Conservation (phyloP, 228 moss, liverwort and hornwort genomes). For the Sphagnum fallax region DNA sequence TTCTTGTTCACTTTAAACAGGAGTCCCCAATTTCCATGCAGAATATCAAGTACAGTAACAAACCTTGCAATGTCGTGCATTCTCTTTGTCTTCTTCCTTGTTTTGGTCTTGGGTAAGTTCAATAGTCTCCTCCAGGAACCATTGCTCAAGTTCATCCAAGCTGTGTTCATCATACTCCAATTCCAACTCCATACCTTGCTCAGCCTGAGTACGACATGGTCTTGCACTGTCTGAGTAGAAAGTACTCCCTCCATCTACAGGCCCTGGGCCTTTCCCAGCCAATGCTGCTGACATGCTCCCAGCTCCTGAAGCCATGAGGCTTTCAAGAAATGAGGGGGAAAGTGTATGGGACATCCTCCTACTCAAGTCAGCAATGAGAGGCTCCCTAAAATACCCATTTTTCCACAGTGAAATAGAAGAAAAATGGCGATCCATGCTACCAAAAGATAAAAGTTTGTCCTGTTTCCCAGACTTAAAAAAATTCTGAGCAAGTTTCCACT, state of each 20-base stretch:
- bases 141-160: slow-evolving; percentile 87
- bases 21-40: no score
- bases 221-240: slow-evolving; percentile 70
- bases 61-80: slow-evolving; percentile 85
- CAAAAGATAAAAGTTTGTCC: not conserved
- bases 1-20: no score
- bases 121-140: slow-evolving; percentile 90
- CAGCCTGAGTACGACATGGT: slow-evolving; percentile 66
- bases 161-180: slow-evolving; percentile 76
- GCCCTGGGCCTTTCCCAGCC: slow-evolving; percentile 34
- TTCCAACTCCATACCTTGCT: slow-evolving; percentile 70
- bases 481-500: slow-evolving; percentile 3
- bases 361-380: slow-evolving; percentile 31
- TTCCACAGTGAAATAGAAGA: slow-evolving; percentile 10
- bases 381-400: slow-evolving; percentile 6
- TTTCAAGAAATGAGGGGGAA: slow-evolving; percentile 83
- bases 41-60: slow-evolving; percentile 2
- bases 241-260: slow-evolving; percentile 62
- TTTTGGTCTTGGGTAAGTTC: slow-evolving; percentile 97
- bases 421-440: slow-evolving; percentile 19
- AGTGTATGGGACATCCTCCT: slow-evolving; percentile 52
- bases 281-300: slow-evolving; percentile 73
- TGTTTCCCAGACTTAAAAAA: not conserved
- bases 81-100: slow-evolving; percentile 92
- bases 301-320: slow-evolving; percentile 90